A percentile compares a stretch with the other conserved stretches of the same genome.
Conservation (phyloP, 768 basidiomycete genomes). For the Leucosporidium yakuticum region DNA sequence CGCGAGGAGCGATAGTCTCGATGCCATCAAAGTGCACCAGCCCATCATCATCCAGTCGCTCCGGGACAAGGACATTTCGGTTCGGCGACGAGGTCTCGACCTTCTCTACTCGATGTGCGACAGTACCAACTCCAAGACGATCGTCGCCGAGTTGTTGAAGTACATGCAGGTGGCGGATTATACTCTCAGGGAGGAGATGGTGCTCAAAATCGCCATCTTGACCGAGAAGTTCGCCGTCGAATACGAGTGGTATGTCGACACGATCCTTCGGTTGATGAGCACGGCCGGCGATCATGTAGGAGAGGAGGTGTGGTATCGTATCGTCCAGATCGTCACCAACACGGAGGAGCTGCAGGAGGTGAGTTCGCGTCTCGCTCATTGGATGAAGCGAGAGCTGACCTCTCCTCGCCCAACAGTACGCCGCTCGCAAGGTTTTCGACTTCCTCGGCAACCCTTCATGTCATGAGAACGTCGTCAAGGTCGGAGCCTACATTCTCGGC, state of each 20-base stretch:
- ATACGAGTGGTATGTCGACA: slow-evolving; percentile 72
- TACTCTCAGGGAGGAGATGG: slow-evolving; percentile 94
- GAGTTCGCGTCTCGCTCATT: not conserved
- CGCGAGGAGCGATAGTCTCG: slow-evolving; percentile 81
- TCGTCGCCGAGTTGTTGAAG: slow-evolving; percentile 88
- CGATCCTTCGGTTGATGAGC: slow-evolving; percentile 88
- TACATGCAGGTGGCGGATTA: slow-evolving; percentile 97
- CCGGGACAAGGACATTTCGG: slow-evolving; percentile 94
- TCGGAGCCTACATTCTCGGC: slow-evolving; percentile 92
- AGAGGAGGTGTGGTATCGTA: slow-evolving; percentile 99
- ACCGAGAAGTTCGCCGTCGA: slow-evolving; percentile 97
- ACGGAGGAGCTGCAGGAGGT: slow-evolving; percentile 87
- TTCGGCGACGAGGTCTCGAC: slow-evolving; percentile 86
- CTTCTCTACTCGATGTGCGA: slow-evolving; percentile 99
- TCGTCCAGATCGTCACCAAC: slow-evolving; percentile 92
- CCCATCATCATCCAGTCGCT: slow-evolving; percentile 89
- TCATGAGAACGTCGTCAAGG: slow-evolving; percentile 87
- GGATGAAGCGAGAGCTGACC: not conserved
- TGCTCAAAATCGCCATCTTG: slow-evolving; percentile 93
- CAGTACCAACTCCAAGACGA: slow-evolving; percentile 87
- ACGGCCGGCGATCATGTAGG: slow-evolving; percentile 98
- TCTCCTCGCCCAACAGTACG: slow-evolving; percentile 51
- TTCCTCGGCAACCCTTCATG: slow-evolving; percentile 61
- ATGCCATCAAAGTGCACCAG: slow-evolving; percentile 90
- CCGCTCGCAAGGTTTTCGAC: slow-evolving; percentile 83